Base-by-base conservation (phyloP, 805 yeast species). In the Suhomyces sp. region DNA sequence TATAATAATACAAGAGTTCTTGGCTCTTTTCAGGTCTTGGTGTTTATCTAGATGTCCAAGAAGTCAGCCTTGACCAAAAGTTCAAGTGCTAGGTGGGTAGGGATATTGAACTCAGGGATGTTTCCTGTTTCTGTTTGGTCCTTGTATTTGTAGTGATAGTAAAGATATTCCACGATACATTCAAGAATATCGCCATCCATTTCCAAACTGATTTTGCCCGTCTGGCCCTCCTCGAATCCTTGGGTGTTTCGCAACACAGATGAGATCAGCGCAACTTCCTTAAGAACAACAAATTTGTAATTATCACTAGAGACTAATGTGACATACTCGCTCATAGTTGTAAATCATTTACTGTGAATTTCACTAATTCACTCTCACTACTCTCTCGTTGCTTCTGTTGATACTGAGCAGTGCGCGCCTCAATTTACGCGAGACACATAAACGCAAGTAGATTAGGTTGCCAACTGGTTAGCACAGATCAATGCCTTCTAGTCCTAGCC, bases 41-140 rank as follows among this genome's bases (percentile, higher is more conserved):
- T 15, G 44, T 49, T 55, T 6, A 9, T 17, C n/a, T 38, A 82
- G 42, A 84, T 85, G 60, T 89, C 93, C 60, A 90, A 71, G 66
- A 83, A 93, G 66, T 94, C 99, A 1, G 98, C 97, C 24, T 96
- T 97, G 36, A 94, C 93, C 45, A 94, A 70, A 59, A 93, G 72
- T 65, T 94, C 98, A 56, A 93, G 73, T 0, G 98, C 97, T 83
- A 93, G 81, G 59, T 90, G 97, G 0, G 97, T 92, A 1, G 98
- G 97, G 2, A 94, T 83, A 36, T 88, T 87, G 69, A 94, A 94
- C 51, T 88, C 94, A 0, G 97, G 96, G 6, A 88, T 82, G 48
- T 82, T 85, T 4, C 81, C 83, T 6, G 65, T 58, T 33, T 74
- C 79, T 0, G 77, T 80, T 48, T 66, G 70, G 48, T 81, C 83